Base-by-base conservation (phyloP, 768 basidiomycete genomes). In the Lactifluus piperatus region DNA sequence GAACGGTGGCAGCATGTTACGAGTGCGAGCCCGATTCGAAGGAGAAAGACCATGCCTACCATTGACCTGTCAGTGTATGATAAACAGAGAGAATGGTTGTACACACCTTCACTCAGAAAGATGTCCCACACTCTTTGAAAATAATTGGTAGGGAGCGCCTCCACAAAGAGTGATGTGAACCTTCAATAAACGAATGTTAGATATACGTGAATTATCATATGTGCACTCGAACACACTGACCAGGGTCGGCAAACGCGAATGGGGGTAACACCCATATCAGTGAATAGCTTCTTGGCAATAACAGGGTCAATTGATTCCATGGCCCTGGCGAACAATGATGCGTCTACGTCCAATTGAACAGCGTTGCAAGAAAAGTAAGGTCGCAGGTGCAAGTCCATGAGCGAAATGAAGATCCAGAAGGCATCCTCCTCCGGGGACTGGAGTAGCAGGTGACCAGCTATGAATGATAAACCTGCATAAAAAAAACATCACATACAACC, bases 401-500 rank as follows among this genome's bases (percentile, higher is more conserved):
- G 73, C 3, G 88, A 89, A 1, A 88, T 78, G 68, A 92, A 91
- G 20, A 88, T 91, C 90, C 90, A 93, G 69, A 93, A 93, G 0
- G 88, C 90, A 63, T 93, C 91, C 68, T 93, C 91, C 62, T 93
- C 90, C 0, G 90, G 91, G 0, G 88, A 81, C 48, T 87, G 82
- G 9, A 86, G 71, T 0, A 92, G 71, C 47, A 92, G 72, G 62
- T 89, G 84, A 2, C 87, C 87, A 22, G 84, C 80, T 53, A 91
- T 83, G 11, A 80, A 74, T 7, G 85, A 81, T 39, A 92, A 71
- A 4, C 85, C 90, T 90, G 56, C 10, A 64, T 36, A 54, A 18
- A 51, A 32, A 41, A 55, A 20, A 50, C 32, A 5, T 56, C n/a
- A 41, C 22, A 9, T 27, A 6, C 11, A 49, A 14, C 39, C 13